phyloP scores from a whole-genome alignment of 129 eudicot species.

The Flaveria trinervia region DNA sequence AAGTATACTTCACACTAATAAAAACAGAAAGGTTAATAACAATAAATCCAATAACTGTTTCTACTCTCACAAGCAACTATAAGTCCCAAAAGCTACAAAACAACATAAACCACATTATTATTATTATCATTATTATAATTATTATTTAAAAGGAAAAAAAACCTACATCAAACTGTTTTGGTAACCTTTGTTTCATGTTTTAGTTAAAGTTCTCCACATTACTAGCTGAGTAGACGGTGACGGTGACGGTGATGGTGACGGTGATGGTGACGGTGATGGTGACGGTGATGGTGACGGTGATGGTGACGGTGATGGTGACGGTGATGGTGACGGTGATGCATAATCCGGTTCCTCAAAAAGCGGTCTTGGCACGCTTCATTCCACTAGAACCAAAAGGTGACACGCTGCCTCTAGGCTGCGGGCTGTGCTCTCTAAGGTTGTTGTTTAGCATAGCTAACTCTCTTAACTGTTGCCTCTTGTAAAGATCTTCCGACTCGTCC shows the following conservation, averaged over 20 bases:
- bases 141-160: not conserved
- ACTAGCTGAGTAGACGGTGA: no score
- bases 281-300: not conserved
- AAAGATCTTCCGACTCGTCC: constrained; percentile 75
- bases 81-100: constrained; percentile 29
- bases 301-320: not conserved
- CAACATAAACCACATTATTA: not conserved
- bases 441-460: constrained; percentile 79
- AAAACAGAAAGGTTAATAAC: constrained; percentile 28
- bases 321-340: not conserved
- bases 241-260: not conserved
- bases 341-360: constrained; percentile 9
- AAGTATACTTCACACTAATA: constrained; percentile 22
- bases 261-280: not conserved
- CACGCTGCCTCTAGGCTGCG: constrained; percentile 71
- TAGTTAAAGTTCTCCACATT: constrained; percentile 2
- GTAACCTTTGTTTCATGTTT: constrained; percentile 11
- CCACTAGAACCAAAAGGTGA: constrained; percentile 58
- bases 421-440: constrained; percentile 74
- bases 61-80: constrained; percentile 35
- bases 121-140: not conserved
- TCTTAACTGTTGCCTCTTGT: constrained; percentile 69
- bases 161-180: constrained; percentile 32
- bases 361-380: constrained; percentile 35
- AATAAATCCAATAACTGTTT: constrained; percentile 49